Base-by-base conservation (phyloP, 352 stramenopile species). In the Phytopythium cucurbitacearum region DNA sequence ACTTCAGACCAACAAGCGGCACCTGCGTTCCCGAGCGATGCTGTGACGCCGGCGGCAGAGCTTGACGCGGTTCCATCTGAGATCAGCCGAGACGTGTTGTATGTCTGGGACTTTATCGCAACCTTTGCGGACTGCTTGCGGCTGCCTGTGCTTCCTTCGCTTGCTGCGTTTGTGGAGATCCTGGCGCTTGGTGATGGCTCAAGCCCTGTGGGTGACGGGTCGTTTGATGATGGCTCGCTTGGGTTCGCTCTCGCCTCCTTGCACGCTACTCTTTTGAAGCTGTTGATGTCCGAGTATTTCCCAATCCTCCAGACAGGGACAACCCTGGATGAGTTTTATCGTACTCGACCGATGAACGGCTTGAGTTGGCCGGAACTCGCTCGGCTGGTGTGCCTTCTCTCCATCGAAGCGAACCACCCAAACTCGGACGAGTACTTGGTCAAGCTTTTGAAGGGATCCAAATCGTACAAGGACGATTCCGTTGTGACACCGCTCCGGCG, bases 311-410 rank as follows among this genome's bases (percentile, higher is more conserved):
- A 89, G 65, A 79, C 83, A 62, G 81, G 79, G 7, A 87, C 73
- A 15, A 82, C 62, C 1, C 44, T 89, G 36, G 77, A 89, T 16
- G 81, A 91, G 34, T 90, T 91, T 40, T 71, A 85, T 52, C 70
- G 75, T 28, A 87, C 80, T 2, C 69, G 84, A 13, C 84, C 84
- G 8, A 69, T 94, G 51, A 94, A 92, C 43, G 51, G 65, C 9
- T 73, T 92, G 57, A 91, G 67, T 11, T 94, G 84, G 84, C 79
- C 81, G n/a, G 84, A 94, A 69, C 52, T 92, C 37, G 80, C 74
- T 46, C 80, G 81, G 13, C 62, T 89, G 61, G 76, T 90, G 32
- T 92, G 78, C 40, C 65, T 90, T 6, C 60, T 94, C 38, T 74
- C 80, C 9, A 78, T 91, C 13, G 84, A 94, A 41, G 65, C 80